Conservation (phyloP, 2,329 filamentous ascomycete genomes). For the Bimuria novae-zelandiae region DNA sequence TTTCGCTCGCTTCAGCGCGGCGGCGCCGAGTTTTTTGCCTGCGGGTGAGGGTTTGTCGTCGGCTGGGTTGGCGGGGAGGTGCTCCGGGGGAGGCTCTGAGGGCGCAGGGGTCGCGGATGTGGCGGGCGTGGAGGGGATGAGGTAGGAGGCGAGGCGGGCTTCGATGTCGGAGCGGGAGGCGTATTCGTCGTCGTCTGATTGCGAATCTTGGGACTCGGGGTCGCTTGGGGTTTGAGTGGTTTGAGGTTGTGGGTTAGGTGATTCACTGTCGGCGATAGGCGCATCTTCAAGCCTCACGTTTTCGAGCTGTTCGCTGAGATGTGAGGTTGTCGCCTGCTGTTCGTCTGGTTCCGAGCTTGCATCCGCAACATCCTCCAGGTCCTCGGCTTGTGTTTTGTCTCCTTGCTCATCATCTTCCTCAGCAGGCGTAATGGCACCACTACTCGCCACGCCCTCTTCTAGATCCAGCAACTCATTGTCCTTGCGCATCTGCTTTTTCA, state of each 20-base stretch:
- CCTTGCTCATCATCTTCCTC: conserved; percentile 34
- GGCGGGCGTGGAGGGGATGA: not conserved
- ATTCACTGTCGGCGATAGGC: conserved; percentile 1
- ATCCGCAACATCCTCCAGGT: conserved; percentile 28
- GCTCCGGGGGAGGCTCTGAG: conserved; percentile 8
- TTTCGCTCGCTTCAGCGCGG: conserved; percentile 54
- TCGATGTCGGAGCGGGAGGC: conserved; percentile 44
- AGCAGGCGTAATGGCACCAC: conserved; percentile 40
- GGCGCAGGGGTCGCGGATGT: conserved; percentile 9
- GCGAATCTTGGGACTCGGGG: too few species aligned
- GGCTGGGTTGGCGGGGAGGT: conserved; percentile 10
- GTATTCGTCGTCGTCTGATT: conserved; percentile 41
- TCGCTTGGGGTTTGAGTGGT: too few species aligned
- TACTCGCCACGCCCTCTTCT: conserved; percentile 42
- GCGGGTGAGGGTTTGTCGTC: conserved; percentile 6
- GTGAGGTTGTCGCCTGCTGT: conserved; percentile 14
- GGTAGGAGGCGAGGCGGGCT: conserved; percentile 33
- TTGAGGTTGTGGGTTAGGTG: conserved; percentile 1
- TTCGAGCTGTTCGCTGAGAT: conserved; percentile 21
- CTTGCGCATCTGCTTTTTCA: conserved; percentile 80
- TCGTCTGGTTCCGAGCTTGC: not conserved
- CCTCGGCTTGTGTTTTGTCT: conserved; percentile 2
- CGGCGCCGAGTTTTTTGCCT: conserved; percentile 52
- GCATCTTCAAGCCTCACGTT: conserved; percentile 20
- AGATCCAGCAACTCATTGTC: conserved; percentile 69